These are phyloP conservation scores for Chaetothyriales sp. DNA, from an alignment of 2,329 filamentous ascomycete genomes.

Conservation along the genomic window DNA sequence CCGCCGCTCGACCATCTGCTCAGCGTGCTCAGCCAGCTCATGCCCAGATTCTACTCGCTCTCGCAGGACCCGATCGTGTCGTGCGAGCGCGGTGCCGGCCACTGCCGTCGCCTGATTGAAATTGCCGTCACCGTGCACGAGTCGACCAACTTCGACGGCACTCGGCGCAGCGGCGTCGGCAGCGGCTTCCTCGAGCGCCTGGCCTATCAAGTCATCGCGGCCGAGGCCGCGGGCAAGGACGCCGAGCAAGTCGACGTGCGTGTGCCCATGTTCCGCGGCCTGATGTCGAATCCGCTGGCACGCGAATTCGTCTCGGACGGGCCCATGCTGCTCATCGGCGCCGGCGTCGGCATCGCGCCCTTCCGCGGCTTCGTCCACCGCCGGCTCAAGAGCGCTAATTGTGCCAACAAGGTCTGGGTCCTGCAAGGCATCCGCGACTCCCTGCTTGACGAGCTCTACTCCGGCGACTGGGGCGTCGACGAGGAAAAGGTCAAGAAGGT, in stretches of 20 bases:
- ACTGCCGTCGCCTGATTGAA: constrained; percentile 70
- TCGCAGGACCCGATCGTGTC: constrained; percentile 88
- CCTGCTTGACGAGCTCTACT: constrained; percentile 89
- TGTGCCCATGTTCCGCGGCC: constrained; percentile 92
- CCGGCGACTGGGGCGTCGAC: constrained; percentile 87
- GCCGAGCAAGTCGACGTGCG: constrained; percentile 48
- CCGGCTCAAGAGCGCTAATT: constrained; percentile 82
- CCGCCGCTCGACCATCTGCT: constrained; percentile 74
- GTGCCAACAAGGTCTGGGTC: constrained; percentile 96
- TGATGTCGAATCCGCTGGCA: constrained; percentile 94
- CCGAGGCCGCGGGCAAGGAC: constrained; percentile 47
- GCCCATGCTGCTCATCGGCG: constrained; percentile 93
- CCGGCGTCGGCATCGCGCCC: constrained; percentile 89
- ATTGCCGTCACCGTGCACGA: constrained; percentile 96
- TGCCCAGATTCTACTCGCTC: constrained; percentile 97
- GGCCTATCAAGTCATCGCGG: constrained; percentile 57
- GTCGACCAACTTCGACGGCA: constrained; percentile 60
- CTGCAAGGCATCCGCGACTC: constrained; percentile 90
- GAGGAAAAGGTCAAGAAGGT: constrained; percentile 76
- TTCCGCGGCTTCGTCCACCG: constrained; percentile 97
- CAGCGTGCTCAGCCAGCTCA: constrained; percentile 68
- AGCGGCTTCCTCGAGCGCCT: constrained; percentile 88
- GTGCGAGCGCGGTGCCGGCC: constrained; percentile 52
- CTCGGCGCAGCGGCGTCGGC: constrained; percentile 66
- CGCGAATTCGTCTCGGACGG: constrained; percentile 85